Conservation (phyloP, 805 yeast species). For the Nakazawaea anatomiae region DNA sequence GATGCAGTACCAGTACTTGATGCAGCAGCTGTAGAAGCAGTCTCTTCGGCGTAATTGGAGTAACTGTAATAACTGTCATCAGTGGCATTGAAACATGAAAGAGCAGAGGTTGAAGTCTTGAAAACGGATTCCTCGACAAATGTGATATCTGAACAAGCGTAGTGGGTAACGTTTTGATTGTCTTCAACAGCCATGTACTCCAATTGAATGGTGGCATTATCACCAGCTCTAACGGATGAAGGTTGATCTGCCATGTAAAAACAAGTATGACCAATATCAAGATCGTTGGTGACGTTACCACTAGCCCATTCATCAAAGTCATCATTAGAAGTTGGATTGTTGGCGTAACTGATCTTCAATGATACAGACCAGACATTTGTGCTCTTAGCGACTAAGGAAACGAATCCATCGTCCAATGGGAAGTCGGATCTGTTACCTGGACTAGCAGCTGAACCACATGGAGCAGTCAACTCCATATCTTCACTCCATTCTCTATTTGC, state of each 20-base stretch:
- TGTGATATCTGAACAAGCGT: conserved; percentile 38
- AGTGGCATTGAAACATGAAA: conserved; percentile 36
- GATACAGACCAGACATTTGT: conserved; percentile 31
- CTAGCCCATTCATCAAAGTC: conserved; percentile 34
- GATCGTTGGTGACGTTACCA: conserved; percentile 32
- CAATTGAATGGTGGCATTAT: conserved; percentile 38
- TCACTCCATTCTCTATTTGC: conserved; percentile 39
- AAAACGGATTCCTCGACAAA: conserved; percentile 37
- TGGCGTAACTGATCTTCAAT: conserved; percentile 33
- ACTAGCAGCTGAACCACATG: conserved; percentile 36
- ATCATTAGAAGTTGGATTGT: conserved; percentile 30
- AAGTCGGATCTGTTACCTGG: conserved; percentile 34
- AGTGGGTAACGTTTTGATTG: conserved; percentile 32
- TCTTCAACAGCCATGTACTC: conserved; percentile 39
- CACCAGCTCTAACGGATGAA: conserved; percentile 29
- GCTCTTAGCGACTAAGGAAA: conserved; percentile 38
- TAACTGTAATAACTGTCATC: conserved; percentile 29
- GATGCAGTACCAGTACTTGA: conserved; percentile 9
- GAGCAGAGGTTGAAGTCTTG: conserved; percentile 26
- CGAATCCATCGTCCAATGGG: conserved; percentile 41
- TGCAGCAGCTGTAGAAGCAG: conserved; percentile 14
- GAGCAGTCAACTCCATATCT: conserved; percentile 37
- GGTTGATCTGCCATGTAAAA: conserved; percentile 38
- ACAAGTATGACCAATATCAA: conserved; percentile 41
- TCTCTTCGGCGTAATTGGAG: conserved; percentile 21